Evolutionary conservation across 2,329 filamentous ascomycete species (phyloP), one percentile per base, ranked within the genome.

Genomic region (Fusarium napiforme): DNA sequence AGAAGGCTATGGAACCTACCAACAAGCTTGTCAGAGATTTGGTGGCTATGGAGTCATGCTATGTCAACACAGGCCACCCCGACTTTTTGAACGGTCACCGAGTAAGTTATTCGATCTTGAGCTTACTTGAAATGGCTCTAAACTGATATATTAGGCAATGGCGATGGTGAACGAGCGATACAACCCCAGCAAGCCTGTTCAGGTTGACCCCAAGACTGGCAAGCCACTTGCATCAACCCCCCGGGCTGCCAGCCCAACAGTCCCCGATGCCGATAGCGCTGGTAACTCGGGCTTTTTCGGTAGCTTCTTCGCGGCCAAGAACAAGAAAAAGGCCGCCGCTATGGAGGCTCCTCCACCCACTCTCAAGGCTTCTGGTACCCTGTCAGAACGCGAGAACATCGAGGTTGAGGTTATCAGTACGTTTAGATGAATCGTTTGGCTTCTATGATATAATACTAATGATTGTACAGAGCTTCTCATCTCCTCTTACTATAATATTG

Each of bases 261-360:
- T 94, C 60, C 81, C 84, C 57, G 85, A 90, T 47, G 76, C 81
- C 46, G 83, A 85, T 49, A 84, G 83, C 34, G 83, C 82, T 69
- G 82, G 83, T 60, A 93, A 93, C 80, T 86, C 88, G 68, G 95
- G 96, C 42, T 99, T 99, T 89, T 99, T 99, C 78, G 96, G 96
- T 77, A 97, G 94, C 79, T 99, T 99, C 89, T 99, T 98, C 81
- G 94, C 96, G 16, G 95, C 94, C 80, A 99, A 98, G 90, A 99
- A 98, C 87, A 99, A 98, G 91, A 99, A 99, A 90, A 98, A 98
- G 92, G 97, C 97, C 85, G 96, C 96, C n/a, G 95, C 96, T 53
- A 99, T 99, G 96, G 96, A 99, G 82, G 88, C 96, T 19, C 96
- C 96, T 43, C 96, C 96, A 71, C 90, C 96, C 36, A 96, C 91